Conservation (phyloP, 1,284 basidiomycete genomes). For the Sanguinoderma infundibulare region DNA sequence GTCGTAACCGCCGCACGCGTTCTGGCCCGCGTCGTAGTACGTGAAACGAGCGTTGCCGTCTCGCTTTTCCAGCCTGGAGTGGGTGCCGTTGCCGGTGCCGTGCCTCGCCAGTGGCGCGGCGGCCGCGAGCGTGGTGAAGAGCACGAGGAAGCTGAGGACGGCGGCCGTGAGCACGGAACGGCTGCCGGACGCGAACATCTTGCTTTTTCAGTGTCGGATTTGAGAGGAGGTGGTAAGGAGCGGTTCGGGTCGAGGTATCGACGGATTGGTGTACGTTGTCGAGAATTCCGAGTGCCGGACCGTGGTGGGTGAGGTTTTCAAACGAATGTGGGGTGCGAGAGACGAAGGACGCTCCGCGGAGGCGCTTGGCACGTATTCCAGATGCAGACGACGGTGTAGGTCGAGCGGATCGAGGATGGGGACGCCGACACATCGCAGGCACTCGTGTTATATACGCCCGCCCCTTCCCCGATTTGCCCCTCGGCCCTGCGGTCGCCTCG, state of each 20-base stretch:
- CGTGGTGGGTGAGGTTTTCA: neutral
- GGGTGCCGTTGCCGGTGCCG: neutral
- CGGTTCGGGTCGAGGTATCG: neutral
- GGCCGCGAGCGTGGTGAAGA: conserved; percentile 7
- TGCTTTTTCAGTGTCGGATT: neutral
- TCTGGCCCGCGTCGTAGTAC: conserved; percentile 39
- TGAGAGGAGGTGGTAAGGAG: too few species aligned
- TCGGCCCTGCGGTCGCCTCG: neutral
- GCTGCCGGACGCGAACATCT: conserved; percentile 20
- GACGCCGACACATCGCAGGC: neutral
- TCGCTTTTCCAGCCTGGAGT: conserved; percentile 26
- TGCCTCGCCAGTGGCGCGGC: conserved; percentile 8
- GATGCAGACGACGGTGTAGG: neutral
- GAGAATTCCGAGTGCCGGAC: neutral
- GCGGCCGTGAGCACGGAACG: conserved; percentile 22
- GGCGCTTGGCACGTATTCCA: neutral
- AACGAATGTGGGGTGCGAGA: conserved; percentile 2
- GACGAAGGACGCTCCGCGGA: neutral
- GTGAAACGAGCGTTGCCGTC: conserved; percentile 38
- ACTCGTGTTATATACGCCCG: conserved; percentile 4
- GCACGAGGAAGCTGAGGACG: conserved; percentile 13
- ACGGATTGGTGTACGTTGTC: neutral
- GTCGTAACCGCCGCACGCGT: conserved; percentile 43
- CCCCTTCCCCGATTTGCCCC: neutral
- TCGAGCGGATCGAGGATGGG: conserved; percentile 3